Conservation (phyloP, 2,329 filamentous ascomycete genomes). For the Paracoccidioides lutzii region DNA sequence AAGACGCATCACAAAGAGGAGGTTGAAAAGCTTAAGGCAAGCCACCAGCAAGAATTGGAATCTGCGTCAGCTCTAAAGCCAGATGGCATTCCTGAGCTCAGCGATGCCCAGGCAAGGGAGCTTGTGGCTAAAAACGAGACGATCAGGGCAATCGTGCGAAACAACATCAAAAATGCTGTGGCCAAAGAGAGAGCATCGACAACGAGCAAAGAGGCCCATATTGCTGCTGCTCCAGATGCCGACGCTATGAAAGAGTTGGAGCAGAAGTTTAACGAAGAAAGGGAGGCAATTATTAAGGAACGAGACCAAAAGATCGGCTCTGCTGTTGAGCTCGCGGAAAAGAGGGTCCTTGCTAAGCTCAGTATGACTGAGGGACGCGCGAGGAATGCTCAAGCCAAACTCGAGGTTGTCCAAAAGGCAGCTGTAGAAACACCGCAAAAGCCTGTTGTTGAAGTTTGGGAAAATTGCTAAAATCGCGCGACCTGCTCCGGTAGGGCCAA, state of each 20-base stretch:
- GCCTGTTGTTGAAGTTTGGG: constrained; percentile 78
- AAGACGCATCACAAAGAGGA: constrained; percentile 39
- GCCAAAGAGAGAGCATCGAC: constrained; percentile 24
- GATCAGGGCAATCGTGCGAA: constrained; percentile 38
- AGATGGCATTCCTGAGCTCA: constrained; percentile 29
- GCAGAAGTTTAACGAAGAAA: constrained; percentile 28
- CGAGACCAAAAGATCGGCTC: constrained; percentile 44
- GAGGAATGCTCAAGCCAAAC: constrained; percentile 53
- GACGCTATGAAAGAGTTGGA: constrained; percentile 28
- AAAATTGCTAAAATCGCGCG: constrained; percentile 55
- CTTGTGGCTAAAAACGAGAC: constrained; percentile 39
- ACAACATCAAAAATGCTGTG: constrained; percentile 44
- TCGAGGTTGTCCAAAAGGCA: constrained; percentile 67
- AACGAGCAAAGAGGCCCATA: constrained; percentile 11
- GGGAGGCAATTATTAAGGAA: constrained; percentile 30
- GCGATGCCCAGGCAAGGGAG: constrained; percentile 38
- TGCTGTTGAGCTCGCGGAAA: constrained; percentile 58
- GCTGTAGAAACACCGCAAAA: constrained; percentile 73
- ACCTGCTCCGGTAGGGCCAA: constrained; percentile 6
- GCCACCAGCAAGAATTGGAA: constrained; percentile 34
- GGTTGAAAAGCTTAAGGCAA: constrained; percentile 35
- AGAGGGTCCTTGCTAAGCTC: constrained; percentile 60
- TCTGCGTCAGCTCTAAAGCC: constrained; percentile 15
- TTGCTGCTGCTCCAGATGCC: constrained; percentile 18
- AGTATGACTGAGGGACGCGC: constrained; percentile 66